Conservation (phyloP, 2,329 filamentous ascomycete species). For the Colletotrichum salicis region DNA sequence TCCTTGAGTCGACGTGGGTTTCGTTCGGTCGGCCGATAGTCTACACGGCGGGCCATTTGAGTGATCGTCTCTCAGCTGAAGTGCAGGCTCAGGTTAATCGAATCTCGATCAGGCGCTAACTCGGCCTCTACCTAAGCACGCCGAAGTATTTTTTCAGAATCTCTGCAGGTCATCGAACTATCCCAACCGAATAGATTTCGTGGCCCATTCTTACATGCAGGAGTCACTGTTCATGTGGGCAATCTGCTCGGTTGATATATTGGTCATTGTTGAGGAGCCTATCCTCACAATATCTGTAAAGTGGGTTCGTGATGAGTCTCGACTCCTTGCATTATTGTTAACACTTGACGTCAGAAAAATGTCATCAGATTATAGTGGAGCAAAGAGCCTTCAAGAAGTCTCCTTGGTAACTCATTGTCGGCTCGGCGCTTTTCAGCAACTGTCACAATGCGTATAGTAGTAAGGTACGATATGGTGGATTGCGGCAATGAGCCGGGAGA, state of each 20-base stretch:
- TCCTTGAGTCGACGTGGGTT: not conserved
- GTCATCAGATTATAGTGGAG: constrained; percentile 4
- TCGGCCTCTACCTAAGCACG: too few species aligned
- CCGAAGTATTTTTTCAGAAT: too few species aligned
- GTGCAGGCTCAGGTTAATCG: not conserved
- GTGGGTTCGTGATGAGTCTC: not conserved
- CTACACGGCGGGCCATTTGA: constrained; percentile 14
- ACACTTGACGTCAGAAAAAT: constrained; percentile 20
- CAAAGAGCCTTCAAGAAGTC: not conserved
- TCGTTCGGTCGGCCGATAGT: not conserved
- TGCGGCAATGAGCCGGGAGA: not conserved
- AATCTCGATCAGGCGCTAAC: not conserved
- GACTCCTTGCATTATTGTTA: not conserved
- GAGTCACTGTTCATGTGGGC: not conserved
- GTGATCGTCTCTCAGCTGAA: not conserved
- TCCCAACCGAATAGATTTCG: not conserved
- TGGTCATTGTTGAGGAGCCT: not conserved
- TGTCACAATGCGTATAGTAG: not conserved
- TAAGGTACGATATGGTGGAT: too few species aligned
- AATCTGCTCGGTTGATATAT: not conserved
- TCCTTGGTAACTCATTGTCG: not conserved
- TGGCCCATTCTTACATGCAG: not conserved
- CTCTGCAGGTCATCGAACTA: not conserved
- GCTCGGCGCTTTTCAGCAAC: not conserved
- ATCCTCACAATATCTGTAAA: too few species aligned